A percentile compares a stretch with the other conserved stretches of the same genome.
Conservation (phyloP, 495 filamentous ascomycete species). For the Choiromyces venosus region DNA sequence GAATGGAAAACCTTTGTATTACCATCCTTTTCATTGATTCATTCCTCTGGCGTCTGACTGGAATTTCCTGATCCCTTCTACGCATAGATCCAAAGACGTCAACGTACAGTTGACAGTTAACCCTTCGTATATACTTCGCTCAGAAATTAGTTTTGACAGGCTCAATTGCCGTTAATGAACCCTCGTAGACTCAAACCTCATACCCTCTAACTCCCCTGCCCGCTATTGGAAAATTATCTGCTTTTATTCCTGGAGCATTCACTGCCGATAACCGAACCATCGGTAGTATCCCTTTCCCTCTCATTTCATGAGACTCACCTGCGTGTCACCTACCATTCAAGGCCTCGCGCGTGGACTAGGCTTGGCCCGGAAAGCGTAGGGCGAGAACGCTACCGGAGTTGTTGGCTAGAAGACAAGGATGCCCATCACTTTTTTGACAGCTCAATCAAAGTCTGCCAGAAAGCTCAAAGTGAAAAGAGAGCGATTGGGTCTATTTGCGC, state of each 20-base stretch:
- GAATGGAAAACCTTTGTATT: background rate
- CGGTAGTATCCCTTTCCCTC: slow-evolving; percentile 1
- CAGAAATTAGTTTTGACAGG: background rate
- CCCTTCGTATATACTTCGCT: background rate
- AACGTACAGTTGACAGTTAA: too few relatives aligned
- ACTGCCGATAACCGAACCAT: slow-evolving; percentile 8
- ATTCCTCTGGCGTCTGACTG: background rate
- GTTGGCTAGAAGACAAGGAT: slow-evolving; percentile 11
- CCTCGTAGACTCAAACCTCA: background rate
- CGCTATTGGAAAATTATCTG: background rate
- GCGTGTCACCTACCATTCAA: slow-evolving; percentile 18
- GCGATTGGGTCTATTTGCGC: background rate
- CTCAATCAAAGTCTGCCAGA: background rate
- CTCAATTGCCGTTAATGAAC: background rate
- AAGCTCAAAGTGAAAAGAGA: background rate
- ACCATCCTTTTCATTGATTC: background rate
- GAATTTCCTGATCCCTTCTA: background rate
- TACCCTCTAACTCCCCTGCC: background rate
- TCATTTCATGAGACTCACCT: background rate
- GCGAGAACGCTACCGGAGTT: background rate
- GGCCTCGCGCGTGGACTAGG: background rate
- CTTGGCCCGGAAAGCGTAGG: background rate
- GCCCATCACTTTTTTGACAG: slow-evolving; percentile 3
- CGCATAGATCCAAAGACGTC: background rate
- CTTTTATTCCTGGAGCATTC: background rate